Base-by-base conservation (phyloP, 495 filamentous ascomycete genomes). In the Pyronema domesticum region DNA sequence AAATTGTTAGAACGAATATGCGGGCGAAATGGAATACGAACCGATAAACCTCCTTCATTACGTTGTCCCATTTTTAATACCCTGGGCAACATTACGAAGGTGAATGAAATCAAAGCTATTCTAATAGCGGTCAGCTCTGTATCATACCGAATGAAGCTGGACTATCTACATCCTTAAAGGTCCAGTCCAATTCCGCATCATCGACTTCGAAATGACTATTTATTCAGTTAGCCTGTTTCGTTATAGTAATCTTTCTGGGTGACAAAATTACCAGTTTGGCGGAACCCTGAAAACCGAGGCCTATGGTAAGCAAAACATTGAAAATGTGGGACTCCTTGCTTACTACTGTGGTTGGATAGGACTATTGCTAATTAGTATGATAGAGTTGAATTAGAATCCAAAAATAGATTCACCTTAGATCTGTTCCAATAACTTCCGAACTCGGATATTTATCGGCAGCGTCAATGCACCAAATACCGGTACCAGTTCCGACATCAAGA, bases 31-130 rank as follows among this genome's bases (percentile, higher is more conserved):
- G 14, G 18, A 47, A 30, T 30, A 30, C 23, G 14, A 13, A 36
- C n/a, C 43, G 17, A 35, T 44, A 57, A 15, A 37, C 37, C 37
- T 61, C 34, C 19, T 10, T 14, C 11, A 54, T 37, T 11, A 61
- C 5, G 11, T 10, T 35, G 3, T 7, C 13, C 57, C 57, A 61
- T 39, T 61, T 18, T 3, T 9, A 15, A 61, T 37, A 13, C 34
- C 43, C 35, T 56, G 46, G 15, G 58, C 59, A 57, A 70, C 55
- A 30, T 43, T 57, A 9, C 70, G 61, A 8, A 68, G 45, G 42
- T 72, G 70, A 14, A 67, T 60, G 57, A 67, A 60, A 54, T 71
- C 70, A 55, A 65, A 69, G 6, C 52, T 37, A n/a, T 55, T 30
- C 23, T 30, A n/a, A n/a, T n/a, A n/a, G n/a, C n/a, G n/a, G n/a